These are phyloP conservation scores for Crithidia bombi DNA, from an alignment of 208 protist genomes.

Conservation along the genomic window DNA sequence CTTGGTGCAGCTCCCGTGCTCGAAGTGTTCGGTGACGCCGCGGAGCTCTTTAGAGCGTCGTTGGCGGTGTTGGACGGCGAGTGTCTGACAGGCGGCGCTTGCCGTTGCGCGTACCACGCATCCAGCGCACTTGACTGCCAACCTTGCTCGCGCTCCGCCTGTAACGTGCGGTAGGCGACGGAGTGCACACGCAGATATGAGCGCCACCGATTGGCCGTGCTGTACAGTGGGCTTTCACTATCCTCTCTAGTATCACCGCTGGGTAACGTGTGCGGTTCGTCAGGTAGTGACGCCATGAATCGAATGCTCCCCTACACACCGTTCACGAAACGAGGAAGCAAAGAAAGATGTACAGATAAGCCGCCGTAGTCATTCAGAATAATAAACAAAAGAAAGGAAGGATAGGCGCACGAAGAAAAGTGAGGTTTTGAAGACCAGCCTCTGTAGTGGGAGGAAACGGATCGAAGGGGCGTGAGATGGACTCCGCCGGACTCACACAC, in stretches of 20 bases:
- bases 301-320: too few relatives aligned
- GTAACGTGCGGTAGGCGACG: slow-evolving; percentile 43
- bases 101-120: slow-evolving; percentile 58
- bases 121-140: slow-evolving; percentile 68
- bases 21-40: too few relatives aligned
- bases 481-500: too few relatives aligned
- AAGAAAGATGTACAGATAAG: slow-evolving; percentile 12
- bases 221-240: background rate
- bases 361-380: background rate
- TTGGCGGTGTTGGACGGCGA: too few relatives aligned
- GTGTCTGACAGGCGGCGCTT: background rate
- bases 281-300: background rate
- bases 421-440: too few relatives aligned
- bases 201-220: slow-evolving; percentile 39
- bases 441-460: too few relatives aligned
- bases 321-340: background rate
- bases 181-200: slow-evolving; percentile 41
- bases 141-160: slow-evolving; percentile 57
- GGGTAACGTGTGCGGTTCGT: background rate
- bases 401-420: too few relatives aligned
- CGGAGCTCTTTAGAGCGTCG: too few relatives aligned
- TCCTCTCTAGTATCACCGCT: background rate
- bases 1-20: background rate
- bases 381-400: too few relatives aligned
- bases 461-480: too few relatives aligned